Base-by-base conservation (phyloP, 495 filamentous ascomycete species). In the Xylaria acuta region DNA sequence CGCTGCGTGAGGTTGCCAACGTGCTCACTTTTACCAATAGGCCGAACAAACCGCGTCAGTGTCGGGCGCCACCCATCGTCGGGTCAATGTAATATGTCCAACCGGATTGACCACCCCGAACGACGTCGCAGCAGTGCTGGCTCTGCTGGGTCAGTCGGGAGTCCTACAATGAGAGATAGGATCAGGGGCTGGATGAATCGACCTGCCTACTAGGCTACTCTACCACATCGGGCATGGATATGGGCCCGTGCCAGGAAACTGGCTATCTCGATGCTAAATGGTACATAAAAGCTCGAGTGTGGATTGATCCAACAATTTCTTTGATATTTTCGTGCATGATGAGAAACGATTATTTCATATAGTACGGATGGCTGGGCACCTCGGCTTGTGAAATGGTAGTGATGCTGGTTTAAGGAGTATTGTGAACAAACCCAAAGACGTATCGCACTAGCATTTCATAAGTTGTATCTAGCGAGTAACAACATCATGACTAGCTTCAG, bases 1-100 rank as follows among this genome's bases (percentile, higher is more conserved):
- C 8, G 36, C 41, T 63, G 14, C 12, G n/a, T 32, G 20, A 32
- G 54, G 14, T 30, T 34, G 2, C 43, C 18, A 27, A 45, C 22
- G 43, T 25, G 22, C 25, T 64, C 34, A 41, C 47, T 40, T 45
- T 20, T 45, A 8, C 20, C n/a, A 25, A 58, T 38, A 79, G 77
- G 77, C 64, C 77, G 77, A 45, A 79, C 77, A 9, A 79, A 79
- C 69, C 77, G 77, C 43, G 69, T 75, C 36, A 71, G 75, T 67
- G 62, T 58, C 51, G 70, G 70, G 45, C 75, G 77, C n/a, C 74
- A 75, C 51, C 77, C 77, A n/a, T 77, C 77, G 0, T 72, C 7
- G 30, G 77, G 77, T 18, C 64, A 76, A 18, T 79, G 77, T 30
- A 74, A 78, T 25, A 71, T 73, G 38, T 70, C 67, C 45, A 77